Base-by-base conservation (phyloP, 225 moss, liverwort and hornwort genomes). In the Pleurozium schreberi region DNA sequence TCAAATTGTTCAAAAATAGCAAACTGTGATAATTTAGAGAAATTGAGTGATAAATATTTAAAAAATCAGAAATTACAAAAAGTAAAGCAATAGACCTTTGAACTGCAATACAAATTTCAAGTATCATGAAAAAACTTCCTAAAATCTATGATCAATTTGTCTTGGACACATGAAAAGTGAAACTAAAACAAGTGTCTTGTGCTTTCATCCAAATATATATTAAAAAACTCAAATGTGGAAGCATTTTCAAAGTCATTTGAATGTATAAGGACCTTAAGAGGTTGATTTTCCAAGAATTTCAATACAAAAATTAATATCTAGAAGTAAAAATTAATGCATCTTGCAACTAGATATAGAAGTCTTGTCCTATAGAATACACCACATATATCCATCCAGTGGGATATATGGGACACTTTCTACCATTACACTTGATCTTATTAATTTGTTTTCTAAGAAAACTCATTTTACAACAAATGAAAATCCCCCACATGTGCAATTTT, bases 61-160 rank as follows among this genome's bases (percentile, higher is more conserved):
- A n/a, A n/a, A n/a, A n/a, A n/a, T n/a, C n/a, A n/a, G n/a, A n/a
- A n/a, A n/a, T n/a, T n/a, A n/a, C n/a, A n/a, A n/a, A n/a, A n/a
- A n/a, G n/a, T n/a, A n/a, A n/a, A n/a, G 57, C 57, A 18, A 57
- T 57, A 19, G 18, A 57, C 30, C 7, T 38, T 4, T n/a, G 1
- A 23, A 2, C 4, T 12, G 8, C 6, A 12, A n/a, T 22, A n/a
- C 2, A 68, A n/a, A n/a, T n/a, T n/a, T n/a, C n/a, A n/a, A n/a
- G n/a, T n/a, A 20, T 38, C 19, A 66, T 68, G n/a, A n/a, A 22
- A 69, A 40, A 4, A n/a, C n/a, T 40, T 14, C 40, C 23, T 25
- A 40, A 42, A 69, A 25, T 1, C 25, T 25, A 8, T 40, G 0
- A 8, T 25, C 8, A 69, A 40, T 42, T 69, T n/a, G n/a, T n/a